Evolutionary conservation across 495 filamentous ascomycete genomes (phyloP).

Genomic region (Talaromyces borbonicus): DNA sequence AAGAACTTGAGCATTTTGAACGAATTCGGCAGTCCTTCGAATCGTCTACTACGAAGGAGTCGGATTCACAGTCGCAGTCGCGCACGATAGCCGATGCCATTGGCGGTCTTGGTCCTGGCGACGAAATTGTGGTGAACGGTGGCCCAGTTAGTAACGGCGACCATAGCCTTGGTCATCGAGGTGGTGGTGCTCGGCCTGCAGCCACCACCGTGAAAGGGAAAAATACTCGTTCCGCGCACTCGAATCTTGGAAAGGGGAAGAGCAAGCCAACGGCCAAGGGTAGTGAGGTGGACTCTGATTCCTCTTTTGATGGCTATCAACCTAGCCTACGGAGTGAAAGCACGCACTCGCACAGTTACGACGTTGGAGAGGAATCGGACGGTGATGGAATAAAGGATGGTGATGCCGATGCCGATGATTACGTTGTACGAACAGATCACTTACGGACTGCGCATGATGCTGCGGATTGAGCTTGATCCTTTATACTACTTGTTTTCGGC

Average conservation of each 20-base stretch:
- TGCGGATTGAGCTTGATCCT: not conserved
- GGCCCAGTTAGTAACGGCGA: constrained; percentile 14
- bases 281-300: constrained; percentile 29
- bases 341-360: constrained; percentile 10
- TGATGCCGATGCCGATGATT: constrained; percentile 45
- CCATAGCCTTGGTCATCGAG: constrained; percentile 12
- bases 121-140: constrained; percentile 20
- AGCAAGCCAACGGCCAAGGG: constrained; percentile 25
- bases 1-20: constrained; percentile 89
- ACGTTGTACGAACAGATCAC: constrained; percentile 35
- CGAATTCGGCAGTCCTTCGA: constrained; percentile 76
- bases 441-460: constrained; percentile 8
- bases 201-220: constrained; percentile 22
- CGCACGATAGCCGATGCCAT: constrained; percentile 12
- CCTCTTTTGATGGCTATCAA: constrained; percentile 23
- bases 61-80: constrained; percentile 18
- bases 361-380: constrained; percentile 28
- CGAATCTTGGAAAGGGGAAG: constrained; percentile 41
- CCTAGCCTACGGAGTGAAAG: constrained; percentile 8
- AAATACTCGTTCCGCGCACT: constrained; percentile 23
- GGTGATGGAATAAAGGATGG: constrained; percentile 29
- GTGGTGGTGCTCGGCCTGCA: constrained; percentile 19
- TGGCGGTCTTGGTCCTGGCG: constrained; percentile 4
- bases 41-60: constrained; percentile 33
- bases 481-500: not conserved